Base-by-base conservation (phyloP, 129 eudicot genomes). In the Rutidosis leptorrhynchoides region DNA sequence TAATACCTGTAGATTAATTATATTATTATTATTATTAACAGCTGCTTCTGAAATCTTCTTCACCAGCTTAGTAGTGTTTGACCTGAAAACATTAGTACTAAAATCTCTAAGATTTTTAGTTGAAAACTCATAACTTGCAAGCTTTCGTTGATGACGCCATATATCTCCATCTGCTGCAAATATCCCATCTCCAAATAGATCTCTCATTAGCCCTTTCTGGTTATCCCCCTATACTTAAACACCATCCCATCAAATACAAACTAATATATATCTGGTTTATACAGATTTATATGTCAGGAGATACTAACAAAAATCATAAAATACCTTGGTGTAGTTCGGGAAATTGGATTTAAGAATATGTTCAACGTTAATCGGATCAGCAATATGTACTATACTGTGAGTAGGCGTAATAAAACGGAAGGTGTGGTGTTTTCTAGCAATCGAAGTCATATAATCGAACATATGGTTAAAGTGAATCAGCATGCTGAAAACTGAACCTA, bases 61-160 rank as follows among this genome's bases (percentile, higher is more conserved):
- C 51, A 43, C 51, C 51, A 43, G 51, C 51, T 43, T 43, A 43
- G 51, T 5, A 43, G 51, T 43, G 19, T 43, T 43, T 14, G 51
- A 43, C 51, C 51, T 14, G 17, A 43, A 43, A 16, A 43, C 51
- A 43, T 4, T 16, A 0, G 51, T 43, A 43, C 51, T 43, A 43
- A 43, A 43, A 14, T 43, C 51, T 43, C 51, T 43, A 43, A 43
- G 51, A 43, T 11, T 16, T 7, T 43, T 43, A 43, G 51, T 43
- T 43, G 51, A 43, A 43, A 43, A 43, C 51, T 43, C 51, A 43
- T 11, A 43, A 43, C 51, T 43, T 43, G 51, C 51, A 43, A 43
- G 51, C 51, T 43, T 43, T 7, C 51, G 16, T 43, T 43, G 51
- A 43, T 43, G 51, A 43, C 51, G 51, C 51, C 51, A 43, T 0